Conservation (phyloP, 2,329 filamentous ascomycete genomes). For the Nectriaceae sp. region DNA sequence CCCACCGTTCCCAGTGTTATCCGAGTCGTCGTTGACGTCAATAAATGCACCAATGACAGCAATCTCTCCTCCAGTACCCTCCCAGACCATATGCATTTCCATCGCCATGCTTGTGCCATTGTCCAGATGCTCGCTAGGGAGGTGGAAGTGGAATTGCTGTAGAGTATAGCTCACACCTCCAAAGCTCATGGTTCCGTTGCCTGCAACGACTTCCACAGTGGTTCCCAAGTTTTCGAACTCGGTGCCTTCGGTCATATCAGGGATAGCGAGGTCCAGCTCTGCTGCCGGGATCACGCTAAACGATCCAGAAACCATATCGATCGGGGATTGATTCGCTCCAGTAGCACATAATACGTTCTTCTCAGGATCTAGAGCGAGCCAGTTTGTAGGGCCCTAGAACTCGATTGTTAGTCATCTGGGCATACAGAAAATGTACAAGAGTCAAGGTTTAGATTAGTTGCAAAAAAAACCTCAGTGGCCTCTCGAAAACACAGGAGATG, state of each 20-base stretch:
- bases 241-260: constrained; percentile 36
- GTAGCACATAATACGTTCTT: constrained; percentile 48
- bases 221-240: constrained; percentile 54
- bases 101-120: constrained; percentile 34
- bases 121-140: constrained; percentile 59
- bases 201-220: constrained; percentile 50
- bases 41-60: constrained; percentile 32
- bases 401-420: not conserved
- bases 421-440: not conserved
- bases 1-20: not conserved
- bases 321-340: constrained; percentile 56
- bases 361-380: constrained; percentile 45
- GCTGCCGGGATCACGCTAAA: constrained; percentile 33
- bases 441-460: not conserved
- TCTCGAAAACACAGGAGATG: not conserved
- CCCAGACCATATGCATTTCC: constrained; percentile 35
- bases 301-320: constrained; percentile 45
- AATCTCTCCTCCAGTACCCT: constrained; percentile 18
- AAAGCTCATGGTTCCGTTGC: constrained; percentile 48
- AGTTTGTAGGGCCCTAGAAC: constrained; percentile 51
- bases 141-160: constrained; percentile 62
- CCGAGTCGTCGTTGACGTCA: constrained; percentile 19
- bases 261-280: constrained; percentile 37
- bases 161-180: constrained; percentile 43
- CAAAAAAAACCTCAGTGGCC: no score